Conservation (phyloP, 78 protist species). For the Tieghemostelium lacteum region DNA sequence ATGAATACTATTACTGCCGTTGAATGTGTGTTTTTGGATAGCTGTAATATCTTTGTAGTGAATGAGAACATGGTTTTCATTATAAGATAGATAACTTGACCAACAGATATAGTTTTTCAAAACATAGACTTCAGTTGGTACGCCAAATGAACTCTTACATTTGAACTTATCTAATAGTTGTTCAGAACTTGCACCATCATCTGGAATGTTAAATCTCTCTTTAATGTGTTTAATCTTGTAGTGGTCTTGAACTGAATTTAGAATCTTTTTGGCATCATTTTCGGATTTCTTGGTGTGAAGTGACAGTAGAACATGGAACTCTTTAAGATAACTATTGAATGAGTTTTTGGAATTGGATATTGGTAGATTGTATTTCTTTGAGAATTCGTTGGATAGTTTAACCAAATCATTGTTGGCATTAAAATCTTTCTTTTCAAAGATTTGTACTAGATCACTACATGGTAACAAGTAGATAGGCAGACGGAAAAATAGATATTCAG, state of each 20-base stretch:
- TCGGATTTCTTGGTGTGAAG: background rate
- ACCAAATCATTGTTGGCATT: background rate
- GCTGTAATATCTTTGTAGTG: background rate
- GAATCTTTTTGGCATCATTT: background rate
- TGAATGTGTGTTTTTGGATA: background rate
- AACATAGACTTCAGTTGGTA: slow-evolving; percentile 20
- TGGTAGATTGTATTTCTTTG: background rate
- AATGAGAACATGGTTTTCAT: slow-evolving; percentile 11
- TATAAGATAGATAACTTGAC: slow-evolving; percentile 8
- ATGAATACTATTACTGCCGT: background rate
- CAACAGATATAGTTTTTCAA: slow-evolving; percentile 27
- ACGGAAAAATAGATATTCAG: slow-evolving; percentile 1
- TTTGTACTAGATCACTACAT: background rate
- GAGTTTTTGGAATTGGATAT: background rate
- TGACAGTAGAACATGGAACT: background rate
- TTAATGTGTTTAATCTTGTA: slow-evolving; percentile 8
- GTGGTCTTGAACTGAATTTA: background rate
- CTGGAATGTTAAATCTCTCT: slow-evolving; percentile 4
- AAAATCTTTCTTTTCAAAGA: background rate
- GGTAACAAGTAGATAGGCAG: slow-evolving; percentile 2
- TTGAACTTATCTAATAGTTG: background rate
- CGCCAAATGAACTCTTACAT: slow-evolving; percentile 38
- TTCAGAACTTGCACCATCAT: background rate
- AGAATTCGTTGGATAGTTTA: background rate
- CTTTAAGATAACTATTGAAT: background rate